phyloP scores from a whole-genome alignment of 78 protist species.

The Dictyostelium brefeldianum region DNA sequence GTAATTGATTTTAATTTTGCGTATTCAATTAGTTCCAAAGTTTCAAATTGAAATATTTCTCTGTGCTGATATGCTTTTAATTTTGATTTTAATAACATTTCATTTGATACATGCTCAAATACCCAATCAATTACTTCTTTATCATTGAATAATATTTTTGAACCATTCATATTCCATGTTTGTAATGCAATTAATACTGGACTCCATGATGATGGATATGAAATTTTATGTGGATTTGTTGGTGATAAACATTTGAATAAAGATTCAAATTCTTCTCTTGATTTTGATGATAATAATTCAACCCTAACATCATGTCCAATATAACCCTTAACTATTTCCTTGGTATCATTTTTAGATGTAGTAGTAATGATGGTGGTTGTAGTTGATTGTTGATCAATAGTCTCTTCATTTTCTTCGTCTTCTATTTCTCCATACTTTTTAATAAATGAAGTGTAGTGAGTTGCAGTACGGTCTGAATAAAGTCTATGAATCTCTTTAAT shows the following conservation, averaged over 20 bases:
- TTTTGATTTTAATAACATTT: not conserved
- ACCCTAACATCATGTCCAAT: not conserved
- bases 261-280: not conserved
- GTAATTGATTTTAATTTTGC: not conserved
- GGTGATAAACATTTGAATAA: not conserved
- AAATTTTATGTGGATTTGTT: not conserved
- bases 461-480: no score
- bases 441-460: no score
- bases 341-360: no score
- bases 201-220: not conserved
- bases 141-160: not conserved
- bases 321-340: no score
- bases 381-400: no score
- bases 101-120: not conserved
- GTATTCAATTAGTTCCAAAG: not conserved
- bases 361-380: no score
- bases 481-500: no score
- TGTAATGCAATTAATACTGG: not conserved
- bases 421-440: no score
- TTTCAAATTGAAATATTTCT: conserved; percentile 14
- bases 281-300: not conserved
- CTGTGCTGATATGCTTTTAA: not conserved
- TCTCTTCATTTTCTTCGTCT: no score
- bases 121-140: not conserved
- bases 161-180: not conserved